Conservation (phyloP, 2,329 filamentous ascomycete genomes). For the Fusarium torulosum region DNA sequence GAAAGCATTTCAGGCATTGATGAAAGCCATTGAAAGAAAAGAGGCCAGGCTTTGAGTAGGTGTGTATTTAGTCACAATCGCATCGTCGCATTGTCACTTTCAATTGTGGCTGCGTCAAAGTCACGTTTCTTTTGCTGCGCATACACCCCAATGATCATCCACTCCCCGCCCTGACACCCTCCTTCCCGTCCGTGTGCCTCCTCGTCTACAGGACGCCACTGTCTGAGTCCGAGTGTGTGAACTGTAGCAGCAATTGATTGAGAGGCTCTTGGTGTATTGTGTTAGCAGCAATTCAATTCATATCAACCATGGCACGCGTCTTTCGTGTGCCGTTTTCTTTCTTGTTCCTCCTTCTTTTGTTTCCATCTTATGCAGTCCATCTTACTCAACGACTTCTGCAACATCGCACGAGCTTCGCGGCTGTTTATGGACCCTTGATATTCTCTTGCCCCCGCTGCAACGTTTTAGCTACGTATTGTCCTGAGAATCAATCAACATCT, state of each 20-base stretch:
- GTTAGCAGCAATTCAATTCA: conserved; percentile 30
- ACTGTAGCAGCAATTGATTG: conserved; percentile 16
- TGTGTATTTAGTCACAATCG: conserved; percentile 17
- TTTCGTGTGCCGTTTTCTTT: conserved; percentile 12
- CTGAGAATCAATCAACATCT: conserved; percentile 48
- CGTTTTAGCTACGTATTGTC: conserved; percentile 27
- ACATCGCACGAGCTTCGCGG: conserved; percentile 27
- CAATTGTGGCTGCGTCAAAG: conserved; percentile 30
- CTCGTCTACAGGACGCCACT: conserved; percentile 31
- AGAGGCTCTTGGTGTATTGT: conserved; percentile 13
- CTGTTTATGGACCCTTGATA: conserved; percentile 31
- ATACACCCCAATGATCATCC: conserved; percentile 2
- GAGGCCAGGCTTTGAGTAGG: conserved; percentile 4
- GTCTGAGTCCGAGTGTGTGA: conserved; percentile 13
- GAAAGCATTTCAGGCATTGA: conserved; percentile 24
- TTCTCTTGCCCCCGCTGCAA: conserved; percentile 24
- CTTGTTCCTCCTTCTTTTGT: conserved; percentile 5
- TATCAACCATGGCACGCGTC: conserved; percentile 32
- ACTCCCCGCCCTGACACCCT: conserved; percentile 19
- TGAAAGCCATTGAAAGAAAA: conserved; percentile 14
- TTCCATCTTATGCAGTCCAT: conserved; percentile 1
- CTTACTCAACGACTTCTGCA: conserved; percentile 10
- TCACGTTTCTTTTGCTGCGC: conserved; percentile 31
- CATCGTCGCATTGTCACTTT: conserved; percentile 28
- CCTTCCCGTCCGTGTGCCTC: conserved; percentile 29